phyloP scores from a whole-genome alignment of 495 filamentous ascomycete species.

The Thozetella sp. region DNA sequence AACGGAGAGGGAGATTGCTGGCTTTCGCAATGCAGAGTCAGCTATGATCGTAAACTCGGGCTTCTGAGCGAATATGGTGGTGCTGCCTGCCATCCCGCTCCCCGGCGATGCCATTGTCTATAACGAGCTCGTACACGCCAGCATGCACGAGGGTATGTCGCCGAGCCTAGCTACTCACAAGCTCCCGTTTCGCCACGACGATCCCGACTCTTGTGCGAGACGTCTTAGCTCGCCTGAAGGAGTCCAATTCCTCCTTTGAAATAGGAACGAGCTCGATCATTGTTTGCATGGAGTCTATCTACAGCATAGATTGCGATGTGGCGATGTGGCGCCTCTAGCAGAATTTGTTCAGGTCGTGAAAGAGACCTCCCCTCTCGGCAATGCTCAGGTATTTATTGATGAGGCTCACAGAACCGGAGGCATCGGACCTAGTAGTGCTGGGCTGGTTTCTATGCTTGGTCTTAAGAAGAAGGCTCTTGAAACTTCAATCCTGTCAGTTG shows the following conservation, averaged over 20 bases:
- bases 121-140: constrained; percentile 70
- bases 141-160: constrained; percentile 64
- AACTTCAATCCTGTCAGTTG: too few relatives aligned
- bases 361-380: constrained; percentile 46
- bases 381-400: constrained; percentile 64
- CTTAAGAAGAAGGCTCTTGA: constrained; percentile 57
- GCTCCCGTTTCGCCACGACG: constrained; percentile 59
- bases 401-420: constrained; percentile 68
- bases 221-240: constrained; percentile 36
- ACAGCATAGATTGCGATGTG: constrained; percentile 75
- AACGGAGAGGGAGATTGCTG: constrained; percentile 59
- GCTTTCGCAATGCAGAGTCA: constrained; percentile 54
- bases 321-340: constrained; percentile 60
- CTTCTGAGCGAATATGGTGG: constrained; percentile 62
- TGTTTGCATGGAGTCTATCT: constrained; percentile 62
- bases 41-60: constrained; percentile 63
- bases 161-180: constrained; percentile 45
- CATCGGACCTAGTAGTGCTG: constrained; percentile 54
- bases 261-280: constrained; percentile 36
- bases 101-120: constrained; percentile 63
- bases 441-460: constrained; percentile 58
- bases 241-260: constrained; percentile 26
- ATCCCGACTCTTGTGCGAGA: constrained; percentile 39
- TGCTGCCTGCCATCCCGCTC: constrained; percentile 57
- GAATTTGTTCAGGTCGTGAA: constrained; percentile 56